Conservation (phyloP, 441 rosid genomes). For the Aleurites moluccanus region DNA sequence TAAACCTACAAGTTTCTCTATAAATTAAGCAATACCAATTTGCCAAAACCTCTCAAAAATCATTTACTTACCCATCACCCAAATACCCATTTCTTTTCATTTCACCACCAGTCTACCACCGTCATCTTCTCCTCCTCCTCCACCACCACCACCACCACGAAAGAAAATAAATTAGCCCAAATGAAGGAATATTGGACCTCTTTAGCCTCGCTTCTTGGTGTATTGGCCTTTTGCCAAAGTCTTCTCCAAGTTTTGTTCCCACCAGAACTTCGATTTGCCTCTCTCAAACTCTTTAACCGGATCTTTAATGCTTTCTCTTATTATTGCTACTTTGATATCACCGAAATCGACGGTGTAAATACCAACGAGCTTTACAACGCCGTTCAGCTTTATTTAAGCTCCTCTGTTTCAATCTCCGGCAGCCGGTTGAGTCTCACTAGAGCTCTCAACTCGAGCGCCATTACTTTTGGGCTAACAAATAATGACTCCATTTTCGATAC, state of each 20-base stretch:
- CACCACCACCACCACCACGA: not conserved
- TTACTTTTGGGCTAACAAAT: slow-evolving; percentile 73
- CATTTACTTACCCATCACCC: not conserved
- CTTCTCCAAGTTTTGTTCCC: slow-evolving; percentile 68
- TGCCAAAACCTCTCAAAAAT: not conserved
- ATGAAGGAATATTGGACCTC: slow-evolving; percentile 84
- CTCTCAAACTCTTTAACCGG: slow-evolving; percentile 52
- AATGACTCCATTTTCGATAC: slow-evolving; percentile 72
- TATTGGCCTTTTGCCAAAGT: slow-evolving; percentile 72
- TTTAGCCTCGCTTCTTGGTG: slow-evolving; percentile 68
- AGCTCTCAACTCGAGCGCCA: slow-evolving; percentile 74
- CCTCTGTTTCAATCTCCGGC: slow-evolving; percentile 64
- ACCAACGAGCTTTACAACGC: slow-evolving; percentile 98
- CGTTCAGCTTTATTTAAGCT: slow-evolving; percentile 82
- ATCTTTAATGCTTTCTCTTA: slow-evolving; percentile 53
- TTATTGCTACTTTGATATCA: slow-evolving; percentile 76
- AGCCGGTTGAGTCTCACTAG: slow-evolving; percentile 84
- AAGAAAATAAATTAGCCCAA: not conserved
- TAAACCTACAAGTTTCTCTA: slow-evolving; percentile 19
- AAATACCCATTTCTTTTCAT: not conserved
- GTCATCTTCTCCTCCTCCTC: not conserved
- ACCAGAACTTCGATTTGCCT: slow-evolving; percentile 72
- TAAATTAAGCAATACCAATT: slow-evolving; percentile 23
- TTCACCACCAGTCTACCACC: not conserved
- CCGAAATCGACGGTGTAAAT: slow-evolving; percentile 92